phyloP scores from a whole-genome alignment of 2,329 filamentous ascomycete genomes.

The Tolypocladium pustulatum region DNA sequence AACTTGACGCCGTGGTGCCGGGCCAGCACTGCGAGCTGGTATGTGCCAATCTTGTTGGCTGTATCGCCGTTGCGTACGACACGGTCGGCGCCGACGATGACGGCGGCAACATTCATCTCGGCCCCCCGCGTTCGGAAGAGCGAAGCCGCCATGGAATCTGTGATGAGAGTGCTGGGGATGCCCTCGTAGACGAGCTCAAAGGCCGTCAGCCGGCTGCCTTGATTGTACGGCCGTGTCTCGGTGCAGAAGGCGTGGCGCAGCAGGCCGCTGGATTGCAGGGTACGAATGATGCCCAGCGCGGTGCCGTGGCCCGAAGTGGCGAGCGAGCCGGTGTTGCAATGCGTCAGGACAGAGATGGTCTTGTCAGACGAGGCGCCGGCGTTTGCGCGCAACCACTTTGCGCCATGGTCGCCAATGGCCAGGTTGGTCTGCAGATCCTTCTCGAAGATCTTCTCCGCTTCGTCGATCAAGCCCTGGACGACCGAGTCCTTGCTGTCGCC shows the following conservation, averaged over 20 bases:
- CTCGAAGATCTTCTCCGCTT: constrained; percentile 76
- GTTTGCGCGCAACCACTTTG: constrained; percentile 67
- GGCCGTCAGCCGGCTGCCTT: constrained; percentile 86
- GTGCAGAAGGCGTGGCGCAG: constrained; percentile 88
- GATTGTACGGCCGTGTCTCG: constrained; percentile 95
- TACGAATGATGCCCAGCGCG: constrained; percentile 85
- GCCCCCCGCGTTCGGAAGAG: constrained; percentile 58
- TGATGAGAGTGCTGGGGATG: constrained; percentile 85
- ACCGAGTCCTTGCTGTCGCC: constrained; percentile 41
- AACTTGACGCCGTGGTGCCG: constrained; percentile 85
- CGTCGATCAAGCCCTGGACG: constrained; percentile 59
- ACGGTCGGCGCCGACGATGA: constrained; percentile 89
- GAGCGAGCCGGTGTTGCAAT: constrained; percentile 96
- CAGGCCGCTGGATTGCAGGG: constrained; percentile 53
- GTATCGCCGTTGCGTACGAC: constrained; percentile 96
- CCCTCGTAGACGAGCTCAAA: constrained; percentile 93
- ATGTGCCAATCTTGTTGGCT: constrained; percentile 97
- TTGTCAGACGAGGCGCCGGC: constrained; percentile 34
- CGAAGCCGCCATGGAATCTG: constrained; percentile 92
- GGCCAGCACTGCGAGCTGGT: constrained; percentile 83
- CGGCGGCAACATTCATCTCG: constrained; percentile 63
- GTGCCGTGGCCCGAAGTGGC: constrained; percentile 98
- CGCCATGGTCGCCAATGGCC: constrained; percentile 72
- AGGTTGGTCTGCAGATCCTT: constrained; percentile 84
- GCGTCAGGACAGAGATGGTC: constrained; percentile 73